phyloP scores from a whole-genome alignment of 495 filamentous ascomycete genomes.

The Pyrenopolyporus hunteri region DNA sequence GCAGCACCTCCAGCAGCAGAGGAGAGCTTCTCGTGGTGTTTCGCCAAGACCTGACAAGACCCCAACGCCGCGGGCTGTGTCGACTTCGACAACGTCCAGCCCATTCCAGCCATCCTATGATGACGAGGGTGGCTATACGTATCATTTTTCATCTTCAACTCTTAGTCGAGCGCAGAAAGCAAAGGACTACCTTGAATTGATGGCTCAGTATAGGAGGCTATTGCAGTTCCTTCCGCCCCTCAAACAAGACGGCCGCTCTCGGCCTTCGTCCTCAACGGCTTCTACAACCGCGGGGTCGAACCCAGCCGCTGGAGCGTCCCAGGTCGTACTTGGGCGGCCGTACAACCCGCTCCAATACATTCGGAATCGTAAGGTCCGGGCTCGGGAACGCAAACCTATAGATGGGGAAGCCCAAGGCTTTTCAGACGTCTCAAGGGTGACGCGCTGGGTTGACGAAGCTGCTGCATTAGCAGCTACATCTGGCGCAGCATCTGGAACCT shows the following conservation, averaged over 20 bases:
- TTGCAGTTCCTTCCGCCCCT: constrained; percentile 77
- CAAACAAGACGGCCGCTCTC: constrained; percentile 49
- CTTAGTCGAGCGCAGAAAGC: constrained; percentile 79
- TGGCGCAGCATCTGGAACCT: constrained; percentile 6
- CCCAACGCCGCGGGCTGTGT: constrained; percentile 41
- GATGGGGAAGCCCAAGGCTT: constrained; percentile 78
- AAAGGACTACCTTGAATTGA: constrained; percentile 76
- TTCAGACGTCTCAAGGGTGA: constrained; percentile 70
- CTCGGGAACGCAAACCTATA: constrained; percentile 71
- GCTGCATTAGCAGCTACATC: constrained; percentile 55
- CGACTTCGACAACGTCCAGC: constrained; percentile 44
- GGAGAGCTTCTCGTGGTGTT: constrained; percentile 61
- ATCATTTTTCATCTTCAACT: constrained; percentile 78
- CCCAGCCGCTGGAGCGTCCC: constrained; percentile 15
- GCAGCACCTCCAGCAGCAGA: constrained; percentile 70
- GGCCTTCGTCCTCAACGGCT: constrained; percentile 39
- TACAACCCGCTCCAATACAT: constrained; percentile 92
- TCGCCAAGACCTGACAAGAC: constrained; percentile 60
- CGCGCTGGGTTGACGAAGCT: constrained; percentile 75
- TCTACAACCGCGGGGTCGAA: constrained; percentile 34
- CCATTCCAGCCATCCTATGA: constrained; percentile 55
- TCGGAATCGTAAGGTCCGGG: constrained; percentile 80
- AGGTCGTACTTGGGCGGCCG: constrained; percentile 55
- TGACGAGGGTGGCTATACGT: constrained; percentile 54
- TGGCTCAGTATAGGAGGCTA: constrained; percentile 78